A percentile compares a stretch with the other conserved stretches of the same genome.
phyloP scores from a whole-genome alignment of 345 rosid species.

The Salix dunnii region DNA sequence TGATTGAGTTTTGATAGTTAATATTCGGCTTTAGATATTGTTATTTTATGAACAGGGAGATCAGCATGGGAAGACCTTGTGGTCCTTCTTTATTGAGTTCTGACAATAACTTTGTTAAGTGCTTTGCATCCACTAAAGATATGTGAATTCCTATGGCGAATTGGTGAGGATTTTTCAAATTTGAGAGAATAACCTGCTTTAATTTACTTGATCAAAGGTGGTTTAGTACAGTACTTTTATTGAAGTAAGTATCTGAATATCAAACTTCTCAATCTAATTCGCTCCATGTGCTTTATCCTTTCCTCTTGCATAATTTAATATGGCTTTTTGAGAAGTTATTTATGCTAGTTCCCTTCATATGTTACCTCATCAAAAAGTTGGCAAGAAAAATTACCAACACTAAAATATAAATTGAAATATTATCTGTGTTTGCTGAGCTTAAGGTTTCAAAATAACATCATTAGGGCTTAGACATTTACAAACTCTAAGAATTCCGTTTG shows the following conservation, averaged over 20 bases:
- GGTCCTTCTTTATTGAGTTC: not conserved
- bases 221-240: not conserved
- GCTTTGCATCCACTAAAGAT: not conserved
- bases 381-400: not conserved
- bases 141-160: not conserved
- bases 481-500: not conserved
- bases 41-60: not conserved
- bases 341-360: not conserved
- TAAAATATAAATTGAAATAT: not conserved
- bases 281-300: not conserved
- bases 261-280: not conserved
- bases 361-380: not conserved
- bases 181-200: not conserved
- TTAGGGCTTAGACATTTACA: not conserved
- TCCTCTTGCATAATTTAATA: not conserved
- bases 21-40: not conserved
- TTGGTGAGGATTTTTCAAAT: not conserved
- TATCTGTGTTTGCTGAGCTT: not conserved
- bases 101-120: not conserved
- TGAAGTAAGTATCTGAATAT: not conserved
- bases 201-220: not conserved
- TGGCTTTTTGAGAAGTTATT: not conserved
- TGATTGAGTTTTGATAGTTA: not conserved
- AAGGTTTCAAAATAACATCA: slow-evolving; percentile 1
- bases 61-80: not conserved